Base-by-base conservation (phyloP, 2,329 filamentous ascomycete genomes). In the Diplocarpon mali region DNA sequence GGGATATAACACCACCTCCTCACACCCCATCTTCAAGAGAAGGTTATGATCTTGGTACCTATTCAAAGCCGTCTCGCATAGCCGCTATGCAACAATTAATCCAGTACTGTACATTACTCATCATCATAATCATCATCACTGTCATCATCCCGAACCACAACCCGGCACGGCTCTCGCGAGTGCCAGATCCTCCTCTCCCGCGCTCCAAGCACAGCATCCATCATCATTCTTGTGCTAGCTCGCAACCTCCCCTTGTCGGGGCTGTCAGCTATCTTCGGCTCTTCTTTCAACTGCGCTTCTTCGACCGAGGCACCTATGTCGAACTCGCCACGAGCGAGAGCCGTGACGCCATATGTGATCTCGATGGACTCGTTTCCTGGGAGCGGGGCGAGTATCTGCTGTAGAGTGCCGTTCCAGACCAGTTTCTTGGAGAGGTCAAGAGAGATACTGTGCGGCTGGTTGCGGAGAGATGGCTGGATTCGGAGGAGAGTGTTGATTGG, bases 341-440 rank as follows among this genome's bases (percentile, higher is more conserved):
- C 75, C 35, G 85, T 85, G 35, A 89, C 71, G 4, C 84, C 84
- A 3, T 93, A 64, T 1, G 72, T 69, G 16, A 85, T 69, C 48
- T 80, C 73, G 0, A 71, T 69, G n/a, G 65, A 74, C 36, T 73
- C 68, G 4, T 76, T 73, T 0, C 78, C 75, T 5, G 65, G 63
- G 1, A 95, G 60, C 6, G 75, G 59, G 0, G 83, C 78, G 0
- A 95, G 66, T 1, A 76, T 71, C 57, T 81, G 80, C 65, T 95
- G 89, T 46, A 95, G 65, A 27, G 84, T 80, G 1, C 89, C 89
- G 52, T 87, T 90, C 81, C 86, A 92, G 1, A 81, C 80, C 43
- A 95, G 73, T 51, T 87, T 85, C 58, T 85, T 80, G 35, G 83
- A 83, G 45, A 90, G 76, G 60, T 95, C 89, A 13, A 94, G 74